These are phyloP conservation scores for Penicillium antarcticum DNA, from an alignment of 495 filamentous ascomycete genomes.

Conservation along the genomic window DNA sequence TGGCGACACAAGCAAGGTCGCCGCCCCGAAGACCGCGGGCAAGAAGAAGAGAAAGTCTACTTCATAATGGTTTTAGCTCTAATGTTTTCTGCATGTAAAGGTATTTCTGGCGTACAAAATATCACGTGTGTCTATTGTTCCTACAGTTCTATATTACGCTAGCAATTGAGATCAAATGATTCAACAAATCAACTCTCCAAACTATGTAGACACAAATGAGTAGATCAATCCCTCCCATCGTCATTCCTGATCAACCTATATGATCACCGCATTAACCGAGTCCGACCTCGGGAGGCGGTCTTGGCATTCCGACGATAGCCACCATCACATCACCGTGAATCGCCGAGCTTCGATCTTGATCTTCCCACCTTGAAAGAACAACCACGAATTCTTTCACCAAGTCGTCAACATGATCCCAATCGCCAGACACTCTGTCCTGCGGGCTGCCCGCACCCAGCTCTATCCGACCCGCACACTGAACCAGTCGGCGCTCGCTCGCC, in stretches of 20 bases:
- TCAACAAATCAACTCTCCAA: not conserved
- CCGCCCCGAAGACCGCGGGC: slow-evolving; percentile 23
- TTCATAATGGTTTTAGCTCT: slow-evolving; percentile 33
- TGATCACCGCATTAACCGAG: slow-evolving; percentile 37
- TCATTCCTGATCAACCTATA: slow-evolving; percentile 12
- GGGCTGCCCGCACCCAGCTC: slow-evolving; percentile 47
- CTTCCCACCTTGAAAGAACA: slow-evolving; percentile 11
- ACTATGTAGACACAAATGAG: not conserved
- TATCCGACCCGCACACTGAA: slow-evolving; percentile 27
- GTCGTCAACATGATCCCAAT: slow-evolving; percentile 38
- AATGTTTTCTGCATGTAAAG: slow-evolving; percentile 34
- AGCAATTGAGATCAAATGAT: not conserved
- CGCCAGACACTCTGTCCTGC: slow-evolving; percentile 43
- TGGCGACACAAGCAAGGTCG: slow-evolving; percentile 25
- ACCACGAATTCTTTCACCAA: slow-evolving; percentile 1
- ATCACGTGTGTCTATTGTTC: slow-evolving; percentile 29
- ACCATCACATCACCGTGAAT: slow-evolving; percentile 29
- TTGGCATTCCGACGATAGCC: slow-evolving; percentile 32
- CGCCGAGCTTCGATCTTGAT: slow-evolving; percentile 24
- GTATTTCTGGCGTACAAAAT: slow-evolving; percentile 39
- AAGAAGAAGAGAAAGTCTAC: slow-evolving; percentile 47
- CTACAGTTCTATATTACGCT: slow-evolving; percentile 3
- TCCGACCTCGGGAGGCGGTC: slow-evolving; percentile 38
- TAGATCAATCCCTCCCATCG: not conserved
- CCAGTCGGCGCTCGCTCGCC: slow-evolving; percentile 55